These are phyloP conservation scores for Prosopis cineraria DNA, from an alignment of 306 rosid genomes.

Conservation along the genomic window DNA sequence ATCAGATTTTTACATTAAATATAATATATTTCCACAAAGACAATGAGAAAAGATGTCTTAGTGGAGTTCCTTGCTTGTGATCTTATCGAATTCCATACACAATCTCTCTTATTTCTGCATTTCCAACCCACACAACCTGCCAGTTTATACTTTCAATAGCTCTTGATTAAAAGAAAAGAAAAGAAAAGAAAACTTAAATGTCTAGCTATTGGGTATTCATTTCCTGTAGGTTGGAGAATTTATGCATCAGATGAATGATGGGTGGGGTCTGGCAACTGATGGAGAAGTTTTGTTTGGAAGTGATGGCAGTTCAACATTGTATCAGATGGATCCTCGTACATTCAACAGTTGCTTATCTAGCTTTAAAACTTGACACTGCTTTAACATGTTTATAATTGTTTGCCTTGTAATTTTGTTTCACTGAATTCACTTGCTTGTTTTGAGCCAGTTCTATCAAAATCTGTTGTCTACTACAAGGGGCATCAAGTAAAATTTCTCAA, in stretches of 20 bases:
- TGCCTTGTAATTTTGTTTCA: constrained; percentile 7
- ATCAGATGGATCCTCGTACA: constrained; percentile 67
- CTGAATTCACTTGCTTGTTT: constrained; percentile 23
- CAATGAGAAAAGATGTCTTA: neutral
- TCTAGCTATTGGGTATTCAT: neutral
- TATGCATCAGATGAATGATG: constrained; percentile 79
- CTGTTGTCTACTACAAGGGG: constrained; percentile 62
- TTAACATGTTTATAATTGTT: constrained; percentile 6
- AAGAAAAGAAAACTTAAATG: no score
- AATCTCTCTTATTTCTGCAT: neutral
- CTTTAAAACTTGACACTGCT: constrained; percentile 13
- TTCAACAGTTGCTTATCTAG: constrained; percentile 52
- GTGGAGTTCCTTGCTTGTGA: neutral
- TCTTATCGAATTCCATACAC: neutral
- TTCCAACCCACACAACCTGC: neutral
- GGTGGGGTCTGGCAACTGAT: constrained; percentile 97
- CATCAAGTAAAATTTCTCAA: constrained; percentile 71
- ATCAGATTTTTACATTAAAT: no score
- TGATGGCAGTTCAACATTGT: constrained; percentile 83
- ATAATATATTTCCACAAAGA: no score
- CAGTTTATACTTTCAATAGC: constrained; percentile 4
- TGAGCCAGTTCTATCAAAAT: constrained; percentile 56
- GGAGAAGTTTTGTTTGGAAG: constrained; percentile 85
- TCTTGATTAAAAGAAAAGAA: neutral
- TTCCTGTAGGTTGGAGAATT: constrained; percentile 60